Evolutionary conservation across 345 rosid species (phyloP).

Genomic region (Populus pruinosa): DNA sequence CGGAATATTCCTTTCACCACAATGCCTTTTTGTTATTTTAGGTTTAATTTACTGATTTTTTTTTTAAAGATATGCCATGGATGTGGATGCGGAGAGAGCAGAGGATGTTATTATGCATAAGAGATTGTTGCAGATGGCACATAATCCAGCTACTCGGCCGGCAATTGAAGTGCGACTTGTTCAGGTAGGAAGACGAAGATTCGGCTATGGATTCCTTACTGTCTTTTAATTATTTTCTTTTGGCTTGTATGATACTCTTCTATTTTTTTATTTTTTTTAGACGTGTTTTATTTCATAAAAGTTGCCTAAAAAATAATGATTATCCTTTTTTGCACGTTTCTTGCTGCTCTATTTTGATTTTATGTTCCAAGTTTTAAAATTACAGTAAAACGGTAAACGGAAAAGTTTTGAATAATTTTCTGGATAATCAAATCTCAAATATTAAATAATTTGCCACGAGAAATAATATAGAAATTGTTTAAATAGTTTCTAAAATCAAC

Average conservation of each 20-base stretch:
- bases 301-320: neutral
- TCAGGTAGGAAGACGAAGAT: conserved; percentile 36
- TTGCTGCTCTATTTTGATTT: neutral
- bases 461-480: no score
- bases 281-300: neutral
- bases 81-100: conserved; percentile 59
- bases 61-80: conserved; percentile 51
- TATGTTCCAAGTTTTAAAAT: neutral
- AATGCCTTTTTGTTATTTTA: neutral
- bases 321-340: neutral
- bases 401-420: no score
- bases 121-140: conserved; percentile 50
- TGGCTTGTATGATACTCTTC: conserved; percentile 10
- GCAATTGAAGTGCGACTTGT: conserved; percentile 61
- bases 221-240: conserved; percentile 6
- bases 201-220: conserved; percentile 4
- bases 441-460: no score
- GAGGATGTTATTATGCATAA: conserved; percentile 67
- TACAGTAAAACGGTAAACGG: no score
- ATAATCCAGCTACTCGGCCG: conserved; percentile 46
- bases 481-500: no score
- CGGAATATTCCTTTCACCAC: neutral
- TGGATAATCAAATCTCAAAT: no score
- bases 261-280: conserved; percentile 11
- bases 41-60: neutral